Evolutionary conservation across 306 rosid species (phyloP).

Genomic region (Casuarina equisetifolia): DNA sequence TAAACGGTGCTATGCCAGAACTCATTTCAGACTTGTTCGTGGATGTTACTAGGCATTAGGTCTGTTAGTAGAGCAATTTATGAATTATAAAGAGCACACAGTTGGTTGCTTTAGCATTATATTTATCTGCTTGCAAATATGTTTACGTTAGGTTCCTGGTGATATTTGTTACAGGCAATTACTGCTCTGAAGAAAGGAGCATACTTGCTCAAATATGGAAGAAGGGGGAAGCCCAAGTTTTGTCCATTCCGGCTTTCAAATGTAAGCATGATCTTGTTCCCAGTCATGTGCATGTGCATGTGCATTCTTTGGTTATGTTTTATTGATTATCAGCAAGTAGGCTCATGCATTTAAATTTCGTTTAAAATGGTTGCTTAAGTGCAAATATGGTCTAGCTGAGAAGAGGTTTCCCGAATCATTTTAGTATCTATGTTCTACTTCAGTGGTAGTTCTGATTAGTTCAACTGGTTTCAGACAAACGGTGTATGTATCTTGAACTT

Average conservation of each 20-base stretch:
- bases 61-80: slow-evolving; percentile 6
- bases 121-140: slow-evolving; percentile 21
- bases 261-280: slow-evolving; percentile 53
- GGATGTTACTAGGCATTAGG: slow-evolving; percentile 17
- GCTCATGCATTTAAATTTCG: not conserved
- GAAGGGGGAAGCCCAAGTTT: slow-evolving; percentile 97
- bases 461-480: too few relatives aligned
- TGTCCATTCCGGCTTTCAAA: slow-evolving; percentile 97
- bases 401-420: too few relatives aligned
- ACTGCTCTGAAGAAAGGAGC: slow-evolving; percentile 99
- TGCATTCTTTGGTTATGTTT: not conserved
- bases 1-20: not conserved
- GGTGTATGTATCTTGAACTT: too few relatives aligned
- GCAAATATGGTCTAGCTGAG: too few relatives aligned
- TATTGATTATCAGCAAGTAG: not conserved
- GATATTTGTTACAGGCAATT: slow-evolving; percentile 68
- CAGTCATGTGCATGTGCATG: slow-evolving; percentile 15
- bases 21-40: slow-evolving; percentile 5
- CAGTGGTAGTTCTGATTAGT: too few relatives aligned
- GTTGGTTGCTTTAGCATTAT: not conserved
- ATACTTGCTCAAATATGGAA: slow-evolving; percentile 90
- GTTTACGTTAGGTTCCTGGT: slow-evolving; percentile 32
- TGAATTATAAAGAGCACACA: not conserved
- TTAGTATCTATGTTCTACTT: too few relatives aligned
- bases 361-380: too few relatives aligned